Percentiles rank a stretch among this genome's conserved stretches.
Evolutionary conservation across 208 protist genomes (phyloP).

Genomic region (Leishmania amazonensis): DNA sequence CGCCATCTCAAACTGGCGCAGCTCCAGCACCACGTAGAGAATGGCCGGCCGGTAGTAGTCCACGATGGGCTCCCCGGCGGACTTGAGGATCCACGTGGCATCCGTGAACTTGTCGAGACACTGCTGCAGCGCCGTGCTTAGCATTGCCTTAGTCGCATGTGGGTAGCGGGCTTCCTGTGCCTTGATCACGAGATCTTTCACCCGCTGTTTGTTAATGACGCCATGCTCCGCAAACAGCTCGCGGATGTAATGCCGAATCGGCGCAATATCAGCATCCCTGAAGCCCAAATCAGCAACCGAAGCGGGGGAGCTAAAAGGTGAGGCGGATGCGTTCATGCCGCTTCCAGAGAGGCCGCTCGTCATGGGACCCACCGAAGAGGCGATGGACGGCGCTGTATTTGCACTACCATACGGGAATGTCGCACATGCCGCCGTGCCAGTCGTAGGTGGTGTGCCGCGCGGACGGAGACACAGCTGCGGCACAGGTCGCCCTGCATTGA

Average conservation of each 20-base stretch:
- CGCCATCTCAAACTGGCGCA: conserved; percentile 64
- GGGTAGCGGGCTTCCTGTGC: conserved; percentile 67
- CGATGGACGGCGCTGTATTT: neutral
- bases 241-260: conserved; percentile 68
- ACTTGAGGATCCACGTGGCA: conserved; percentile 81
- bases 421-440: neutral
- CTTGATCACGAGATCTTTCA: conserved; percentile 80
- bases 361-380: neutral
- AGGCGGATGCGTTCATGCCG: conserved; percentile 1
- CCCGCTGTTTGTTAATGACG: conserved; percentile 82
- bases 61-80: conserved; percentile 60
- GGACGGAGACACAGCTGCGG: conserved; percentile 38
- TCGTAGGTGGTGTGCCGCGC: conserved; percentile 13
- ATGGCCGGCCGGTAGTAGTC: conserved; percentile 77
- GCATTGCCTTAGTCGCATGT: conserved; percentile 71
- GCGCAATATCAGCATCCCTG: conserved; percentile 50
- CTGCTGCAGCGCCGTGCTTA: conserved; percentile 69
- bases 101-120: conserved; percentile 78
- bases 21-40: conserved; percentile 54
- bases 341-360: neutral
- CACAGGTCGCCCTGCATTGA: conserved; percentile 38
- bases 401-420: conserved; percentile 17
- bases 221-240: conserved; percentile 78
- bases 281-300: conserved; percentile 8
- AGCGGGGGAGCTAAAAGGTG: conserved; percentile 17